Evolutionary conservation across 2,329 filamentous ascomycete species (phyloP).

Genomic region (Chrysoporthe deuterocubensis): DNA sequence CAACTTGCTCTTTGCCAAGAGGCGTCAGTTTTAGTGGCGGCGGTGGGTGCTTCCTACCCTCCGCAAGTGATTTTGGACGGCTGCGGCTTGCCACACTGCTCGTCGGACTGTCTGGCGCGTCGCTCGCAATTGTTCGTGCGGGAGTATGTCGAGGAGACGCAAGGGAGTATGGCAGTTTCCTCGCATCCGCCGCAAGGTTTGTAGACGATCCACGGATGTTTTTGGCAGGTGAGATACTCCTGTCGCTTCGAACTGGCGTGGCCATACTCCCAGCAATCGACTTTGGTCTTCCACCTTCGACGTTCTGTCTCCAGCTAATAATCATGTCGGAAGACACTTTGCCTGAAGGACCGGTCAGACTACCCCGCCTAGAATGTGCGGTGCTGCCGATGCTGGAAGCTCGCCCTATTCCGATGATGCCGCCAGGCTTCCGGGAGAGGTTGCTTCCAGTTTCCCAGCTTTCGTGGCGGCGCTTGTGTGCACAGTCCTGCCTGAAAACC

Average conservation of each 20-base stretch:
- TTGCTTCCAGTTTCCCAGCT: conserved; percentile 78
- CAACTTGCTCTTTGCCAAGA: conserved; percentile 27
- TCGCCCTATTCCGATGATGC: conserved; percentile 58
- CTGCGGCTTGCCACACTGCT: conserved; percentile 30
- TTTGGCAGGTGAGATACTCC: conserved; percentile 61
- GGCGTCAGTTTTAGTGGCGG: conserved; percentile 12
- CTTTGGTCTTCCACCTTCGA: conserved; percentile 49
- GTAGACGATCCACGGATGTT: conserved; percentile 42
- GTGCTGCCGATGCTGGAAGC: conserved; percentile 61
- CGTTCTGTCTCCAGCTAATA: conserved; percentile 80
- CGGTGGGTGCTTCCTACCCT: conserved; percentile 4
- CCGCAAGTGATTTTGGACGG: conserved; percentile 11
- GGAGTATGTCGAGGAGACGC: conserved; percentile 31
- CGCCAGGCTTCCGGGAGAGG: conserved; percentile 71
- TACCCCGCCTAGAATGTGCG: conserved; percentile 53
- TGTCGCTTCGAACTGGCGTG: conserved; percentile 52
- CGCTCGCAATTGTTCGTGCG: conserved; percentile 12
- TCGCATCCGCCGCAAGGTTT: conserved; percentile 51
- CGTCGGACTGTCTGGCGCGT: conserved; percentile 23
- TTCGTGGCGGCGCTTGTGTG: conserved; percentile 78
- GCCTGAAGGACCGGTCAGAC: conserved; percentile 45
- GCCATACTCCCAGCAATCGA: conserved; percentile 39
- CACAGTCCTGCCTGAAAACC: conserved; percentile 94
- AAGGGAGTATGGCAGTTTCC: conserved; percentile 48
- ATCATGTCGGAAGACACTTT: conserved; percentile 71